phyloP scores from a whole-genome alignment of 1,284 basidiomycete species.

The Sphaerobolus stellatus region DNA sequence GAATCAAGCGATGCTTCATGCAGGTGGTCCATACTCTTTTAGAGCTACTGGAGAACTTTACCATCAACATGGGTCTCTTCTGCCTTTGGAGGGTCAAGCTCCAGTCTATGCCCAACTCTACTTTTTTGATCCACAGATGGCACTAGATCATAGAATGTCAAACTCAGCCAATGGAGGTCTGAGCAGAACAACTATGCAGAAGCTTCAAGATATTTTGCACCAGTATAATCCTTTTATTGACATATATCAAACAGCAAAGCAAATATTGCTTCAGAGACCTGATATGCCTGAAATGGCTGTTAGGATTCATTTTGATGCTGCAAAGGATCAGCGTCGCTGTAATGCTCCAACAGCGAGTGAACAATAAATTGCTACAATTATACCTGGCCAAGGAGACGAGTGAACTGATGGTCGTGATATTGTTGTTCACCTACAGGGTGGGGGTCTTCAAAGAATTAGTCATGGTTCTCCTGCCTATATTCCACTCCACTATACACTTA shows the following conservation, averaged over 20 bases:
- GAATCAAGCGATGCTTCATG: constrained; percentile 30
- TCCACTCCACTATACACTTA: constrained; percentile 38
- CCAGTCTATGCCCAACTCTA: constrained; percentile 42
- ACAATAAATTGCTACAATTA: constrained; percentile 40
- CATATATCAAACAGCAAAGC: constrained; percentile 30
- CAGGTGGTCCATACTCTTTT: constrained; percentile 34
- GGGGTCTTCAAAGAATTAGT: constrained; percentile 31
- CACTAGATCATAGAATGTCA: constrained; percentile 20
- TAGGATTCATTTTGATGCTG: constrained; percentile 22
- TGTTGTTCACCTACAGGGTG: constrained; percentile 28
- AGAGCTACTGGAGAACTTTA: constrained; percentile 37
- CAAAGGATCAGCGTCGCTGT: constrained; percentile 32
- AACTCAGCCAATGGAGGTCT: constrained; percentile 31
- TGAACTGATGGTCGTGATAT: constrained; percentile 31
- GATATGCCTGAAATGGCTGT: too few species aligned
- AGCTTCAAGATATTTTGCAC: constrained; percentile 29
- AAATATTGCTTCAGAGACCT: constrained; percentile 27
- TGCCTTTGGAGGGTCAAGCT: constrained; percentile 20
- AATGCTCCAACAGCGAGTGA: constrained; percentile 38
- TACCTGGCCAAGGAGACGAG: constrained; percentile 28
- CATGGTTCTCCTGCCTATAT: constrained; percentile 37
- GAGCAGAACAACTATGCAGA: constrained; percentile 20
- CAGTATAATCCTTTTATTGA: constrained; percentile 30
- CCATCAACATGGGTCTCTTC: constrained; percentile 35
- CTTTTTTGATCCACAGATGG: constrained; percentile 34